A percentile compares a stretch with the other conserved stretches of the same genome.
phyloP scores from a whole-genome alignment of 2,329 filamentous ascomycete genomes.

The Rhytidhysteron rufulum region DNA sequence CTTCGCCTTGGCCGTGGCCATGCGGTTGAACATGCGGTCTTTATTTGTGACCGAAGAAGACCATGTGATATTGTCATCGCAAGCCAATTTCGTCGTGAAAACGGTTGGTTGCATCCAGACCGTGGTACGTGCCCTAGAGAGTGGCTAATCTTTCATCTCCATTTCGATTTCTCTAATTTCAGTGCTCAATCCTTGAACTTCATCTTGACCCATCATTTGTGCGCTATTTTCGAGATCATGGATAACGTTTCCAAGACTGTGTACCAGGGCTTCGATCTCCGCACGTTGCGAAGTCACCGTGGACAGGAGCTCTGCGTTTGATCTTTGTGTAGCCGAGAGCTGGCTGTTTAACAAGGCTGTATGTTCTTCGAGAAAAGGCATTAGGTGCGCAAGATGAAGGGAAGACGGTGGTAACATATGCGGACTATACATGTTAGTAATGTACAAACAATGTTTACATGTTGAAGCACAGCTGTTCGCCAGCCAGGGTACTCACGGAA shows the following conservation, averaged over 20 bases:
- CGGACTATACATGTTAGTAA: conserved; percentile 40
- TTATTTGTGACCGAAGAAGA: no score
- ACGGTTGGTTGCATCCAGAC: no score
- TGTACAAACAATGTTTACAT: conserved; percentile 5
- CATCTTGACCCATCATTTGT: conserved; percentile 36
- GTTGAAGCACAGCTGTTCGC: not conserved
- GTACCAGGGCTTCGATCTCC: conserved; percentile 55
- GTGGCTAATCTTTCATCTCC: conserved; percentile 33
- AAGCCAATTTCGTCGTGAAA: no score
- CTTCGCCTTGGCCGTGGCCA: no score
- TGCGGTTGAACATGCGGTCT: no score
- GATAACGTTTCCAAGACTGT: conserved; percentile 53
- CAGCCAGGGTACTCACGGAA: conserved; percentile 51
- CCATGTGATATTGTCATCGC: no score
- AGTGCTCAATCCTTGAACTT: conserved; percentile 30
- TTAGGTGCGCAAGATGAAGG: conserved; percentile 57
- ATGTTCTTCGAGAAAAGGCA: conserved; percentile 52
- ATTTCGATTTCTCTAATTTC: conserved; percentile 33
- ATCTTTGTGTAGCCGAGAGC: conserved; percentile 46
- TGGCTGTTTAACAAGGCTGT: conserved; percentile 47
- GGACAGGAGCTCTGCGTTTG: conserved; percentile 52
- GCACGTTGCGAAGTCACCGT: conserved; percentile 51
- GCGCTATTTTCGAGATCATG: conserved; percentile 53
- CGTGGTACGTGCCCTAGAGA: no score
- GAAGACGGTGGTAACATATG: conserved; percentile 56